phyloP scores from a whole-genome alignment of 495 filamentous ascomycete genomes.

The Aspergillus campestris region DNA sequence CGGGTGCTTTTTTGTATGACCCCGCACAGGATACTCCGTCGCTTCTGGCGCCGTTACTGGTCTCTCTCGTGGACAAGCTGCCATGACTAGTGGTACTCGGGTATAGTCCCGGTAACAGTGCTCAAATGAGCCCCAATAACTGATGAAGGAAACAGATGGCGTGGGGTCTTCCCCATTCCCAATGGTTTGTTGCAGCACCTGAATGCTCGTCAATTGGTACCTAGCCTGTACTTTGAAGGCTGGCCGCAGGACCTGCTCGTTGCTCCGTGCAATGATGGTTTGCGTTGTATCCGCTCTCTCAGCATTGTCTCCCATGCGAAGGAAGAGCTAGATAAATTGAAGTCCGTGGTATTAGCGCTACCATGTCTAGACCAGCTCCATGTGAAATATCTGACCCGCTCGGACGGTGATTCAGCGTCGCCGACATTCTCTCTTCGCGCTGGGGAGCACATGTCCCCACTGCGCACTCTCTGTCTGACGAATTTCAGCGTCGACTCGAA shows the following conservation, averaged over 20 bases:
- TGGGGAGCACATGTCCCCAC: not conserved
- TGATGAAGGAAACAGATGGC: not conserved
- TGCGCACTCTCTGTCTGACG: conserved; percentile 1
- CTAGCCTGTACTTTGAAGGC: not conserved
- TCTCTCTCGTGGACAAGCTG: not conserved
- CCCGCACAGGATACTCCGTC: not conserved
- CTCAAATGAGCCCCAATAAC: not conserved
- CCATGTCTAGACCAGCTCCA: not conserved
- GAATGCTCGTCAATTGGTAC: not conserved
- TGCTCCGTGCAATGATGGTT: not conserved
- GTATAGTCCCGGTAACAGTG: not conserved
- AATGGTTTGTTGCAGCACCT: conserved; percentile 1
- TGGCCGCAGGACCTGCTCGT: not conserved
- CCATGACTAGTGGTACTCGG: not conserved
- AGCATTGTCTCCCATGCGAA: not conserved
- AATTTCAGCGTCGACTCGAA: not conserved
- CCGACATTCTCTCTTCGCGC: not conserved
- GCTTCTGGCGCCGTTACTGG: not conserved
- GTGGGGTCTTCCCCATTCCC: not conserved
- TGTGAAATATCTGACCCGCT: not conserved
- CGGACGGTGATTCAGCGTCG: not conserved
- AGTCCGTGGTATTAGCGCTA: not conserved
- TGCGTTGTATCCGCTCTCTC: not conserved
- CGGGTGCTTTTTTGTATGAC: not conserved
- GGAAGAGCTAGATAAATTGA: not conserved